Conservation (phyloP, 2,329 filamentous ascomycete species). For the Verticillium nubilum region DNA sequence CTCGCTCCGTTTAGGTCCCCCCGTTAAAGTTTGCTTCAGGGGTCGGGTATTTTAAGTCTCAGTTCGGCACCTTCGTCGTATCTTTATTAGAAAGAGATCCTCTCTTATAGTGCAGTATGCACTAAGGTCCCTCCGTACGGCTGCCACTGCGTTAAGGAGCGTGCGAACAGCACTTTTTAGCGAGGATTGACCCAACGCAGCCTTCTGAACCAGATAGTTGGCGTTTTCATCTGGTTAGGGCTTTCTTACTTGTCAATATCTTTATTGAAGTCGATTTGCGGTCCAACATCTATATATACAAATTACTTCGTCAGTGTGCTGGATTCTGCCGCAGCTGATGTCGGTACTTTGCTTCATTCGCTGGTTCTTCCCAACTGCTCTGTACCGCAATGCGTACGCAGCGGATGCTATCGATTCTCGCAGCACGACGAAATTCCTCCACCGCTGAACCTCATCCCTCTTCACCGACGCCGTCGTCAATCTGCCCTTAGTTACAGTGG, state of each 20-base stretch:
- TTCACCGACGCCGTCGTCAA: slow-evolving; percentile 62
- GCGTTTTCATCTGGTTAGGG: slow-evolving; percentile 63
- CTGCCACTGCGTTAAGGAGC: too few species aligned
- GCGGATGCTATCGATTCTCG: slow-evolving; percentile 41
- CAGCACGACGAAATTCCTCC: slow-evolving; percentile 58
- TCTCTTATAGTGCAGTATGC: too few species aligned
- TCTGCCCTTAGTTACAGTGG: slow-evolving; percentile 58
- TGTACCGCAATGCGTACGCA: slow-evolving; percentile 52
- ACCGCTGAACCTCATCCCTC: slow-evolving; percentile 58
- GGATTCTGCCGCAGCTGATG: slow-evolving; percentile 26
- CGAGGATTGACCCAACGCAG: slow-evolving; percentile 61
- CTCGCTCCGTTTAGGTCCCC: too few species aligned
- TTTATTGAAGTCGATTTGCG: slow-evolving; percentile 51
- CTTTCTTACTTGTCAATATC: slow-evolving; percentile 57
- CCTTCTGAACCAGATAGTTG: slow-evolving; percentile 67
- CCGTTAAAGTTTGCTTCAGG: too few species aligned
- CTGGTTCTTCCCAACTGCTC: slow-evolving; percentile 65
- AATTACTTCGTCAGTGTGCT: not conserved
- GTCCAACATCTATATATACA: not conserved
- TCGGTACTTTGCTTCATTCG: slow-evolving; percentile 56
- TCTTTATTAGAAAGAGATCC: too few species aligned
- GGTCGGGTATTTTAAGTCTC: too few species aligned
- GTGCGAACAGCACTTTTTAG: too few species aligned
- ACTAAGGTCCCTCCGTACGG: too few species aligned
- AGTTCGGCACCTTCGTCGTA: too few species aligned